phyloP scores from a whole-genome alignment of 768 basidiomycete species.

The Boletus coccyginus region DNA sequence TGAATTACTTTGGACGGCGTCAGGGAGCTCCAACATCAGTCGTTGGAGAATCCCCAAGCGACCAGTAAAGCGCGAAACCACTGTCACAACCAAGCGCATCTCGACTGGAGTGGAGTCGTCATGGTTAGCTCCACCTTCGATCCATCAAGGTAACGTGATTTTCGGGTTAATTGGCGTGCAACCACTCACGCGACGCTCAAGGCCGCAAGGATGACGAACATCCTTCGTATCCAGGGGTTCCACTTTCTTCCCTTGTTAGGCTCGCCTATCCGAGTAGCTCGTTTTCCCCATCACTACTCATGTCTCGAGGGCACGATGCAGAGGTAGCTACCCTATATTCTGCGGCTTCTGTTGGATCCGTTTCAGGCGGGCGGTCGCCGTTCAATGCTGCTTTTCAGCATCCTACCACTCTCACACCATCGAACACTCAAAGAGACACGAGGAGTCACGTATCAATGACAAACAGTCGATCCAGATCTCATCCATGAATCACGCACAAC shows the following conservation, averaged over 20 bases:
- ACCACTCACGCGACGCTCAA: slow-evolving; percentile 15
- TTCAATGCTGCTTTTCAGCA: slow-evolving; percentile 35
- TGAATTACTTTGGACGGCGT: slow-evolving; percentile 85
- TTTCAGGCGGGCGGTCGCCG: slow-evolving; percentile 46
- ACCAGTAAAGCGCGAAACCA: slow-evolving; percentile 27
- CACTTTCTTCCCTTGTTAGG: slow-evolving; percentile 66
- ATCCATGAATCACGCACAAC: slow-evolving; percentile 42
- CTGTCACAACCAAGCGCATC: slow-evolving; percentile 4
- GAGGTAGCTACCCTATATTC: slow-evolving; percentile 86
- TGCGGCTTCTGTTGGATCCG: slow-evolving; percentile 76
- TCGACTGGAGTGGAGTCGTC: slow-evolving; percentile 17
- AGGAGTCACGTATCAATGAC: slow-evolving; percentile 18
- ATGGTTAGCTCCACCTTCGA: slow-evolving; percentile 11
- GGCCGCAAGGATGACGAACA: slow-evolving; percentile 19
- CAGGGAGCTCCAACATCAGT: slow-evolving; percentile 74
- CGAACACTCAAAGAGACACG: slow-evolving; percentile 23
- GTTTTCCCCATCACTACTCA: slow-evolving; percentile 40
- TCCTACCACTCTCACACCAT: slow-evolving; percentile 24
- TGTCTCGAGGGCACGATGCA: slow-evolving; percentile 52
- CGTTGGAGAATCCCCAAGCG: slow-evolving; percentile 71
- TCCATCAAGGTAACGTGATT: slow-evolving; percentile 19
- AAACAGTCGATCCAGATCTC: slow-evolving; percentile 29
- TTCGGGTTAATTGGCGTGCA: not conserved
- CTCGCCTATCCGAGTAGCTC: slow-evolving; percentile 67
- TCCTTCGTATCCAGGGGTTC: slow-evolving; percentile 55